phyloP scores from a whole-genome alignment of 225 moss, liverwort and hornwort genomes.

The Physcomitrellopsis africana region DNA sequence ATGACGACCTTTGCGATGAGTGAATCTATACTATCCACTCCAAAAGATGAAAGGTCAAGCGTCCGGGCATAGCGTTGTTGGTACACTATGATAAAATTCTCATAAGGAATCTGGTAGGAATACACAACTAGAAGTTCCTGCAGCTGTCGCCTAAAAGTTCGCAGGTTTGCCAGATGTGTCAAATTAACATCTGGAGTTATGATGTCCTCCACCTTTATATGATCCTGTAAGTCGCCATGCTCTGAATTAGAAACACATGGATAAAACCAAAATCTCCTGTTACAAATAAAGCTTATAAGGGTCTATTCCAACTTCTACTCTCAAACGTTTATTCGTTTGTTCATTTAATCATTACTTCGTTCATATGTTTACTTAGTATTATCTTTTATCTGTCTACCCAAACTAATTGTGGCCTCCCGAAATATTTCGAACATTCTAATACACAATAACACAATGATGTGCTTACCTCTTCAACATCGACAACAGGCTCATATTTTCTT shows the following conservation, averaged over 20 bases:
- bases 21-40: slow-evolving; percentile 63
- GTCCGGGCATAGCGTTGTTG: slow-evolving; percentile 65
- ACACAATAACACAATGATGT: neutral
- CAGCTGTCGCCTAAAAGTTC: slow-evolving; percentile 64
- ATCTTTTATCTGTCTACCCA: neutral
- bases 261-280: neutral
- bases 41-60: slow-evolving; percentile 60
- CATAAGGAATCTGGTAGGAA: slow-evolving; percentile 62
- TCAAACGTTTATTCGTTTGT: no score
- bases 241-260: slow-evolving; percentile 1
- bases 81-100: slow-evolving; percentile 44
- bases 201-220: slow-evolving; percentile 58
- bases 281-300: no score
- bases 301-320: no score
- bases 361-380: no score
- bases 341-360: no score
- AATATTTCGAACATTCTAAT: neutral
- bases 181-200: slow-evolving; percentile 36
- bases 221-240: slow-evolving; percentile 45
- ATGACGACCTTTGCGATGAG: slow-evolving; percentile 63
- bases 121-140: slow-evolving; percentile 83
- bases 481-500: slow-evolving; percentile 39
- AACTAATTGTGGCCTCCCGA: neutral
- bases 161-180: slow-evolving; percentile 37
- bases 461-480: slow-evolving; percentile 58